phyloP scores from a whole-genome alignment of 495 filamentous ascomycete species.

The Aspergillus sclerotiicarbonarius region DNA sequence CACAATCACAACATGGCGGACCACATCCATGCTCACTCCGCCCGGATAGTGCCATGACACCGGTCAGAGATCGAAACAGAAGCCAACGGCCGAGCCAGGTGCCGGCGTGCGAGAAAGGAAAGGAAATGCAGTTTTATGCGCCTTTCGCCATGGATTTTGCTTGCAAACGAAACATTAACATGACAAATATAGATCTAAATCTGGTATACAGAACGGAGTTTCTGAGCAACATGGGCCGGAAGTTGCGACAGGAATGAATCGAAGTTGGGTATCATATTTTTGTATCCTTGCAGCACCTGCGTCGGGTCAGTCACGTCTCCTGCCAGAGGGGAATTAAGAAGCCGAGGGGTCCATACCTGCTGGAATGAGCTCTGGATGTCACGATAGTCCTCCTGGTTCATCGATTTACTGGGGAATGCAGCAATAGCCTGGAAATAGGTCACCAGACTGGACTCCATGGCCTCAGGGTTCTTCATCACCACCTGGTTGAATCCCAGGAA shows the following conservation, averaged over 20 bases:
- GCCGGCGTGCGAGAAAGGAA: background rate
- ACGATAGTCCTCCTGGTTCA: constrained; percentile 50
- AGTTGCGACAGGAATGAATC: constrained; percentile 72
- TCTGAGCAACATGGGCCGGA: constrained; percentile 59
- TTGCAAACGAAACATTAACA: constrained; percentile 12
- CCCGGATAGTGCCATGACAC: too few species aligned
- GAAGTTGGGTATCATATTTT: constrained; percentile 81
- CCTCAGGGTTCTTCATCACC: constrained; percentile 82
- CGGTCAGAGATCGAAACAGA: background rate
- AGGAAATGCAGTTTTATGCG: constrained; percentile 21
- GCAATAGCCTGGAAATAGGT: constrained; percentile 87
- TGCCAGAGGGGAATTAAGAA: background rate
- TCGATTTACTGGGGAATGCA: constrained; percentile 60
- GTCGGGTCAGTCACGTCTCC: constrained; percentile 14
- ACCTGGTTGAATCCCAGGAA: constrained; percentile 85
- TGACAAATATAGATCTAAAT: constrained; percentile 30
- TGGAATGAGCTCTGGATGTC: constrained; percentile 52
- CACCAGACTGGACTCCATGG: constrained; percentile 81
- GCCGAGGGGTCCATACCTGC: constrained; percentile 35
- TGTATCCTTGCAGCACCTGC: constrained; percentile 80
- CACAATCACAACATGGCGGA: background rate
- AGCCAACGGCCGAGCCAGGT: background rate
- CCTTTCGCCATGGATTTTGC: constrained; percentile 27
- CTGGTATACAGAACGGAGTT: constrained; percentile 46
- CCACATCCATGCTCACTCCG: too few species aligned